Conservation (phyloP, 2,329 filamentous ascomycete genomes). For the Pseudodiploospora longispora region DNA sequence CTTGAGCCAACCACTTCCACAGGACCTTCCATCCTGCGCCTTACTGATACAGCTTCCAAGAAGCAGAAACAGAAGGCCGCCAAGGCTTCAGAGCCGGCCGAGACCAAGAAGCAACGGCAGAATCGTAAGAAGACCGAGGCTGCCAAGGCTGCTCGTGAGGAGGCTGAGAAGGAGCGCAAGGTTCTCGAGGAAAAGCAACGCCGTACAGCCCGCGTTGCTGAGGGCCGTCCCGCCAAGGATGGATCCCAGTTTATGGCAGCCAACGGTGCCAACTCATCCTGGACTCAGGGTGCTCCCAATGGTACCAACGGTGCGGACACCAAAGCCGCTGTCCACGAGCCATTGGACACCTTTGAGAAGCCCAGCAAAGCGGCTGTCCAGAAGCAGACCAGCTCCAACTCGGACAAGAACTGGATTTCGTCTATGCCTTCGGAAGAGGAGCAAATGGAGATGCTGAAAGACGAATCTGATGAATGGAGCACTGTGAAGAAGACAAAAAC, state of each 20-base stretch:
- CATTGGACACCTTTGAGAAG: constrained; percentile 51
- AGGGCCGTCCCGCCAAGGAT: constrained; percentile 77
- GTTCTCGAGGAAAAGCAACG: constrained; percentile 73
- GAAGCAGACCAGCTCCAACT: constrained; percentile 25
- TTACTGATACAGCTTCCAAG: constrained; percentile 59
- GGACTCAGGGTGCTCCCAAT: constrained; percentile 30
- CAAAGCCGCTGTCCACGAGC: constrained; percentile 34
- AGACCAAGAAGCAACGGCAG: constrained; percentile 94
- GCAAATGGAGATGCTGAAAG: constrained; percentile 50
- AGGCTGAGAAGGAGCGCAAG: constrained; percentile 72
- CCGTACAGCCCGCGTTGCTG: constrained; percentile 69
- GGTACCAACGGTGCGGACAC: constrained; percentile 17
- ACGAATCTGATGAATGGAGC: constrained; percentile 48
- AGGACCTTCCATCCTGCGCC: constrained; percentile 66
- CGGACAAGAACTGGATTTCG: constrained; percentile 38
- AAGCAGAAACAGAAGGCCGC: constrained; percentile 56
- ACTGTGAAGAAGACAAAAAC: constrained; percentile 45
- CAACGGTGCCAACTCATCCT: constrained; percentile 34
- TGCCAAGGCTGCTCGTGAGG: constrained; percentile 64
- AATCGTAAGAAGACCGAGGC: constrained; percentile 83
- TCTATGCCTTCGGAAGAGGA: constrained; percentile 53
- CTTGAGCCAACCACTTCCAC: constrained; percentile 58
- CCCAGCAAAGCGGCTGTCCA: constrained; percentile 20
- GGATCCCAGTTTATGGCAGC: constrained; percentile 53
- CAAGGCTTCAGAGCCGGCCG: constrained; percentile 56